phyloP scores from a whole-genome alignment of 331 rosid genomes.

The Pyrus hybrid region DNA sequence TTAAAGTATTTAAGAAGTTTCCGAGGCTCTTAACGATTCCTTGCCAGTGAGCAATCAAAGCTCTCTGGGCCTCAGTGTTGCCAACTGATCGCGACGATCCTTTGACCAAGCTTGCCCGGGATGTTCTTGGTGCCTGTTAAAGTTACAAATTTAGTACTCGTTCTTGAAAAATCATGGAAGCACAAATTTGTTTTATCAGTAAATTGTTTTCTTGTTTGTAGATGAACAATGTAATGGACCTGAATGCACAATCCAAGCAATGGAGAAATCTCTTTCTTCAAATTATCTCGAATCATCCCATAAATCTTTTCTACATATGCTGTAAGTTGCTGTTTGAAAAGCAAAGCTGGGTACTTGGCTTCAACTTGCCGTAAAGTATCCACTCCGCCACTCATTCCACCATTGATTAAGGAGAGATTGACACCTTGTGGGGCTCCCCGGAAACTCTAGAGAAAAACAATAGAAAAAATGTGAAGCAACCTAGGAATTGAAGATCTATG shows the following conservation, averaged over 20 bases:
- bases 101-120: slow-evolving; percentile 84
- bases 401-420: slow-evolving; percentile 50
- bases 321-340: slow-evolving; percentile 87
- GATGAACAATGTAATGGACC: slow-evolving; percentile 28
- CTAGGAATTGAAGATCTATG: slow-evolving; percentile 7
- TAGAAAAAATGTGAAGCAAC: slow-evolving; percentile 11
- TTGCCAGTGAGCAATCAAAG: slow-evolving; percentile 88
- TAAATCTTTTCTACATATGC: slow-evolving; percentile 87
- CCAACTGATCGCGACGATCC: slow-evolving; percentile 72
- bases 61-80: slow-evolving; percentile 72
- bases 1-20: slow-evolving; percentile 61
- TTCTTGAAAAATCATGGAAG: neutral
- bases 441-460: slow-evolving; percentile 47
- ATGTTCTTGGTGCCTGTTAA: slow-evolving; percentile 80
- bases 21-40: slow-evolving; percentile 76
- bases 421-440: slow-evolving; percentile 77
- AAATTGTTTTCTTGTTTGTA: neutral
- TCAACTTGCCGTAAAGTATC: slow-evolving; percentile 71
- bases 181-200: neutral
- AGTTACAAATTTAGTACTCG: neutral
- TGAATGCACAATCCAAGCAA: slow-evolving; percentile 85
- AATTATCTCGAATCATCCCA: slow-evolving; percentile 87
- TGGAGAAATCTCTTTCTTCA: slow-evolving; percentile 86
- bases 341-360: slow-evolving; percentile 88
- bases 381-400: slow-evolving; percentile 44